phyloP scores from a whole-genome alignment of 257 asterid species.

The Parsonsia alboflavescens region DNA sequence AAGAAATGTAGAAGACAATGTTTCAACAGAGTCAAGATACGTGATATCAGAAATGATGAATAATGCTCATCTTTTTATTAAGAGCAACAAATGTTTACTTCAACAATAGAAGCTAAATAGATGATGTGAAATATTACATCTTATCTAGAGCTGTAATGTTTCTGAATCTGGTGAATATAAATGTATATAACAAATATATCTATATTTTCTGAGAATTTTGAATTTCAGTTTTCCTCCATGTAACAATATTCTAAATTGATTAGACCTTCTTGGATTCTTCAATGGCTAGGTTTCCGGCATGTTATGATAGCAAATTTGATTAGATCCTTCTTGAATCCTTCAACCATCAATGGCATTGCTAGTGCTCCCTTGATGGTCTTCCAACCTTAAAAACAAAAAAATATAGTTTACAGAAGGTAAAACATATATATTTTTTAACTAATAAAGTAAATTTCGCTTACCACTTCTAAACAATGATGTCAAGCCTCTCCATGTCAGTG shows the following conservation, averaged over 20 bases:
- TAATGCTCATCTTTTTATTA: neutral
- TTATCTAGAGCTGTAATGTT: neutral
- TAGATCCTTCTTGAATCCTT: slow-evolving; percentile 79
- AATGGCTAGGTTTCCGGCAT: slow-evolving; percentile 63
- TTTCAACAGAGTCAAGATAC: too few species aligned
- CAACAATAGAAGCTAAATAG: neutral
- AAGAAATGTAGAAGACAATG: too few species aligned
- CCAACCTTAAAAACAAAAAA: slow-evolving; percentile 54
- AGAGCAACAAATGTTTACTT: neutral
- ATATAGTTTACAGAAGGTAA: neutral
- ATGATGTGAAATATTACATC: neutral
- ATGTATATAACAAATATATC: too few species aligned
- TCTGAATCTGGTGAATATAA: too few species aligned
- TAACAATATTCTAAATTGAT: slow-evolving; percentile 75
- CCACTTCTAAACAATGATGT: slow-evolving; percentile 74
- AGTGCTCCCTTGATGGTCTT: slow-evolving; percentile 87
- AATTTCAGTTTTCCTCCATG: slow-evolving; percentile 47
- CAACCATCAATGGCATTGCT: slow-evolving; percentile 87
- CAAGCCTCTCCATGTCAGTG: slow-evolving; percentile 86
- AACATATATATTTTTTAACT: neutral
- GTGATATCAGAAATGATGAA: too few species aligned
- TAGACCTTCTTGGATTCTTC: slow-evolving; percentile 65
- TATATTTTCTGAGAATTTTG: neutral
- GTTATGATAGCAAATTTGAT: slow-evolving; percentile 83
- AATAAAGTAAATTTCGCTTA: slow-evolving; percentile 20